These are phyloP conservation scores for Volvariella volvacea DNA, from an alignment of 1,284 basidiomycete genomes.

Conservation along the genomic window DNA sequence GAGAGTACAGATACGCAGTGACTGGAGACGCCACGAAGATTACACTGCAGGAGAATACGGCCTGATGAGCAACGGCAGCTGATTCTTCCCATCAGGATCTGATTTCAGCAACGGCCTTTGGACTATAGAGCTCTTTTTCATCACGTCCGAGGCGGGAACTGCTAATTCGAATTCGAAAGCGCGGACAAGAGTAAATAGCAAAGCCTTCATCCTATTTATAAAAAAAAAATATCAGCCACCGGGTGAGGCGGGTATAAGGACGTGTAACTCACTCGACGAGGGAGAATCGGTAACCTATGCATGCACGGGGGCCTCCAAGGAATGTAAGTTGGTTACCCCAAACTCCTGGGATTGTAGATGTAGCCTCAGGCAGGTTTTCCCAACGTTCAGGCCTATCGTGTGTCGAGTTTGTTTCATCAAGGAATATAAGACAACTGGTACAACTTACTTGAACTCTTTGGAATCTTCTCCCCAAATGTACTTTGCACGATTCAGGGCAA, in stretches of 20 bases:
- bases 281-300: constrained; percentile 68
- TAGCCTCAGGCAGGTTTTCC: constrained; percentile 39
- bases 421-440: not conserved
- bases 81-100: constrained; percentile 24
- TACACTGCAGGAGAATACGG: constrained; percentile 8
- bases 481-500: constrained; percentile 36
- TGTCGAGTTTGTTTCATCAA: not conserved
- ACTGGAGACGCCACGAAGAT: no score
- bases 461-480: constrained; percentile 53
- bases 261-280: constrained; percentile 45
- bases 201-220: constrained; percentile 44
- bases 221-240: not conserved
- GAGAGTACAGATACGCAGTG: no score
- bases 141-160: constrained; percentile 34
- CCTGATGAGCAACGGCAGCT: constrained; percentile 27
- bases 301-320: constrained; percentile 51
- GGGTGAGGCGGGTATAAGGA: not conserved
- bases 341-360: constrained; percentile 44
- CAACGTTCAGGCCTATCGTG: constrained; percentile 51
- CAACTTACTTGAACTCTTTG: constrained; percentile 42
- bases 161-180: constrained; percentile 51
- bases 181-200: constrained; percentile 50
- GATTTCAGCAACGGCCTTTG: constrained; percentile 32
- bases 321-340: constrained; percentile 58
- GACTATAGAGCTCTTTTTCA: constrained; percentile 27